Evolutionary conservation across 2,329 filamentous ascomycete species (phyloP).

Genomic region (Aspergillus novofumigatus): DNA sequence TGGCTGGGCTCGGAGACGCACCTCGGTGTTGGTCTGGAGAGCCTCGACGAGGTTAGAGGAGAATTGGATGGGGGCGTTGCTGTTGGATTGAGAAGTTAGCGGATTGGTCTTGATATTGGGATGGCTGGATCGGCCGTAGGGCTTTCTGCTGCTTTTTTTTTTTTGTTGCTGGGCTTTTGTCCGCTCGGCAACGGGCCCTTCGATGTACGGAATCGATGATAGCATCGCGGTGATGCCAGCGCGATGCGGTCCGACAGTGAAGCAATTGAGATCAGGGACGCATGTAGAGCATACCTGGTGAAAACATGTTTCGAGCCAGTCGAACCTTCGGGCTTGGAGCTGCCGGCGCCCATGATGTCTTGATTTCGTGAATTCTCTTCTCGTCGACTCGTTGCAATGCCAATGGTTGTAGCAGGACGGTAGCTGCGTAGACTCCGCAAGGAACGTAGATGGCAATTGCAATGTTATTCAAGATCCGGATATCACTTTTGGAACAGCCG

Average conservation of each 20-base stretch:
- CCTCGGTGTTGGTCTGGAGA: constrained; percentile 80
- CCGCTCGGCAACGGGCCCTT: background rate
- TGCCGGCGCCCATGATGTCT: constrained; percentile 56
- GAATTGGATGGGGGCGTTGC: constrained; percentile 59
- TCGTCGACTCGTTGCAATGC: background rate
- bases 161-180: background rate
- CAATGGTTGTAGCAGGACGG: background rate
- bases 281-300: constrained; percentile 45
- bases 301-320: constrained; percentile 57
- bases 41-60: constrained; percentile 79
- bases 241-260: background rate
- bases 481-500: background rate
- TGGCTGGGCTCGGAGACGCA: constrained; percentile 40
- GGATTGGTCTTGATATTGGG: constrained; percentile 14
- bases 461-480: background rate
- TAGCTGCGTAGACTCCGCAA: background rate
- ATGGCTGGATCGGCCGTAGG: background rate
- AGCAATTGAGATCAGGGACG: background rate
- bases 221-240: background rate
- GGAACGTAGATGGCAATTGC: background rate
- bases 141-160: background rate
- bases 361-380: background rate
- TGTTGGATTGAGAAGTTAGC: constrained; percentile 16
- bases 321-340: constrained; percentile 56
- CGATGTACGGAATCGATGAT: background rate